Conservation (phyloP, 371 early-diverging fungal genomes). For the Mortierella sp. region DNA sequence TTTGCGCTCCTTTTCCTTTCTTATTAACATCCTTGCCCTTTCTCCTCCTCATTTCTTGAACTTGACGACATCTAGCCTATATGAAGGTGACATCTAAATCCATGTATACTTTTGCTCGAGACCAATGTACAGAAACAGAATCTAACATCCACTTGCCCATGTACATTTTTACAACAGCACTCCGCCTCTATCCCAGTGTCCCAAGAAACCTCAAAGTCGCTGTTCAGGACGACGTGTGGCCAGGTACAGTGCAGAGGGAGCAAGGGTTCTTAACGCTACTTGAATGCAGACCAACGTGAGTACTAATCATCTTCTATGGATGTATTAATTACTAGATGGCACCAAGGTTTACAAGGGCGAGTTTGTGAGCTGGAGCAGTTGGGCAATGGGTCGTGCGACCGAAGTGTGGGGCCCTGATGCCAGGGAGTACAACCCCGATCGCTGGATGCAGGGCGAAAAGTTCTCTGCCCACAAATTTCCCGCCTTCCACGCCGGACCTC, state of each 20-base stretch:
- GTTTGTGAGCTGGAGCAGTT: slow-evolving; percentile 66
- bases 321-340: slow-evolving; percentile 60
- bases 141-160: slow-evolving; percentile 60
- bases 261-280: too few species aligned
- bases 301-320: neutral
- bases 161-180: slow-evolving; percentile 68
- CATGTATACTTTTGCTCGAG: neutral
- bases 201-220: slow-evolving; percentile 79
- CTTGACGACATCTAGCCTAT: slow-evolving; percentile 44
- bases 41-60: neutral
- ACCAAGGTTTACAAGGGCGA: slow-evolving; percentile 70
- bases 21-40: slow-evolving; percentile 20
- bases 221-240: slow-evolving; percentile 79
- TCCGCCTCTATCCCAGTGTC: slow-evolving; percentile 81
- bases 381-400: slow-evolving; percentile 65
- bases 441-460: slow-evolving; percentile 69
- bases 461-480: slow-evolving; percentile 51
- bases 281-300: too few species aligned
- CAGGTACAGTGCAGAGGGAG: slow-evolving; percentile 40
- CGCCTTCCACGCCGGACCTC: slow-evolving; percentile 78
- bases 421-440: slow-evolving; percentile 68
- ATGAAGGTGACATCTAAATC: slow-evolving; percentile 63
- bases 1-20: neutral
- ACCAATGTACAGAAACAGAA: slow-evolving; percentile 33
- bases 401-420: slow-evolving; percentile 75